phyloP scores from a whole-genome alignment of 1,284 basidiomycete genomes.

The Moniliophthora roreri region DNA sequence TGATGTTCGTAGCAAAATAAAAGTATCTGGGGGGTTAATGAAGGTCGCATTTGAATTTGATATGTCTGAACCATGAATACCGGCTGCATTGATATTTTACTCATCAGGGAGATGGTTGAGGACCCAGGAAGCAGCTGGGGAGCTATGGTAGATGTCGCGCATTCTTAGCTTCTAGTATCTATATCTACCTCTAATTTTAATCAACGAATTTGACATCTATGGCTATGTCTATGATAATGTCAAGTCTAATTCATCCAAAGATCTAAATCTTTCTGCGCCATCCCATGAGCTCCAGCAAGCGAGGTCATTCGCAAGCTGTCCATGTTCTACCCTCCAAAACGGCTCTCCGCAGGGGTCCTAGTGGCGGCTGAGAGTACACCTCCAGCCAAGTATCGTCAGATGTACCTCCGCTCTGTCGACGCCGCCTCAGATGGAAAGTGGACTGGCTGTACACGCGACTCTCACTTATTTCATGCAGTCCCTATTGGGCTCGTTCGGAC shows the following conservation, averaged over 20 bases:
- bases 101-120: no score
- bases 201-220: background rate
- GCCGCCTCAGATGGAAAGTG: no score
- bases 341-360: slow-evolving; percentile 35
- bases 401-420: no score
- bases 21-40: background rate
- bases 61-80: slow-evolving; percentile 47
- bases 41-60: slow-evolving; percentile 63
- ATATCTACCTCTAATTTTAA: background rate
- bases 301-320: slow-evolving; percentile 38
- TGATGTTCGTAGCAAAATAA: slow-evolving; percentile 48
- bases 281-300: slow-evolving; percentile 43
- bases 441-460: no score
- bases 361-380: slow-evolving; percentile 33
- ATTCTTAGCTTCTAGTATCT: background rate
- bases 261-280: slow-evolving; percentile 34
- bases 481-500: no score
- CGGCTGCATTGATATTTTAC: no score
- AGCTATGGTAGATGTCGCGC: no score
- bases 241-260: slow-evolving; percentile 4
- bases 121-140: no score
- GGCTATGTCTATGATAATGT: background rate
- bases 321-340: slow-evolving; percentile 33
- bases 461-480: no score
- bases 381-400: no score